phyloP scores from a whole-genome alignment of 1,139 yeast species.

The Candida smagusa region DNA sequence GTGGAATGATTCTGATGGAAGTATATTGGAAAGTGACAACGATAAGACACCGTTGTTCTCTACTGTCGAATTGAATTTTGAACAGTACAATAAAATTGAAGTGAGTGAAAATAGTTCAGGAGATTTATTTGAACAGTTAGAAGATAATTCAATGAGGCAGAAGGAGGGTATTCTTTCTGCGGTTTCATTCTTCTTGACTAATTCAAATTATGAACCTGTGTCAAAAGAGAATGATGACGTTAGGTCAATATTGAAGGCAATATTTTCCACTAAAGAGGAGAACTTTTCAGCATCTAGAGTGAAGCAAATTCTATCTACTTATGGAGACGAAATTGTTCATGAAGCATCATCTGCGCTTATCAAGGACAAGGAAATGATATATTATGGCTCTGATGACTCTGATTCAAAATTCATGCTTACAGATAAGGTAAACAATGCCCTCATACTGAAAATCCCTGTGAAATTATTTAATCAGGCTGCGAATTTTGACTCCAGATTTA shows the following conservation, averaged over 20 bases:
- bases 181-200: conserved; percentile 34
- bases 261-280: conserved; percentile 55
- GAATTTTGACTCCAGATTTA: conserved; percentile 37
- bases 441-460: conserved; percentile 39
- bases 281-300: conserved; percentile 45
- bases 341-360: conserved; percentile 53
- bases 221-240: conserved; percentile 29
- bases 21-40: conserved; percentile 22
- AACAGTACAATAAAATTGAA: conserved; percentile 25
- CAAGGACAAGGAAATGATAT: conserved; percentile 50
- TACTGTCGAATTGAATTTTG: conserved; percentile 24
- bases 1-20: conserved; percentile 54
- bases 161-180: conserved; percentile 45
- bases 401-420: conserved; percentile 54
- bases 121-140: conserved; percentile 35
- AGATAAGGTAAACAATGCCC: conserved; percentile 47
- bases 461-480: conserved; percentile 46
- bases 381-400: conserved; percentile 43
- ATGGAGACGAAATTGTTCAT: conserved; percentile 44
- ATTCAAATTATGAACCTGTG: conserved; percentile 12
- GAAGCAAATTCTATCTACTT: conserved; percentile 37
- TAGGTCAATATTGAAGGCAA: conserved; percentile 48
- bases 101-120: conserved; percentile 18
- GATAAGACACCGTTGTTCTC: conserved; percentile 38
- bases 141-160: conserved; percentile 52